phyloP scores from a whole-genome alignment of 208 protist genomes.

The Trypanosoma caninum region DNA sequence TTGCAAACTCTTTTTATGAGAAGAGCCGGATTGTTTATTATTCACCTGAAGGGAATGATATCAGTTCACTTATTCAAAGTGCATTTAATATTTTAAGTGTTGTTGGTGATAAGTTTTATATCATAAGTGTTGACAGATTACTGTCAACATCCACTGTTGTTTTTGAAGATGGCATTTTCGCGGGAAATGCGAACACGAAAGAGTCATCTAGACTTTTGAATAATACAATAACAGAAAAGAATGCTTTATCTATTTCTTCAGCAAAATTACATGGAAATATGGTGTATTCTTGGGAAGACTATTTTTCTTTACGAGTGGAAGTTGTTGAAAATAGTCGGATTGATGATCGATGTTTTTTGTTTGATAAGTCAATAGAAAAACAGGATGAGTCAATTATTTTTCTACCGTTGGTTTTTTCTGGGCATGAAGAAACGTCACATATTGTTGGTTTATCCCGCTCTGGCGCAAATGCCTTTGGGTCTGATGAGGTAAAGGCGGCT shows the following conservation, averaged over 20 bases:
- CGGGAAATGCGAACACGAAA: slow-evolving; percentile 16
- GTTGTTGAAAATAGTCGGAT: slow-evolving; percentile 20
- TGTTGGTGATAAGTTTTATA: slow-evolving; percentile 38
- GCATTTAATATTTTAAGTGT: slow-evolving; percentile 30
- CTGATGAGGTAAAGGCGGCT: slow-evolving; percentile 20
- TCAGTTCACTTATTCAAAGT: slow-evolving; percentile 29
- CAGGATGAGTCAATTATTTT: slow-evolving; percentile 34
- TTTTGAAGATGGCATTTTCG: slow-evolving; percentile 44
- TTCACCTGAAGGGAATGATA: slow-evolving; percentile 27
- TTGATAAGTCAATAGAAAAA: slow-evolving; percentile 22
- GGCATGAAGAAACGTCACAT: slow-evolving; percentile 22
- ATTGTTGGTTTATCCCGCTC: slow-evolving; percentile 30
- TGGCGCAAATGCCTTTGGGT: slow-evolving; percentile 12
- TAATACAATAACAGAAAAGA: slow-evolving; percentile 19
- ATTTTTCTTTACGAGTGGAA: slow-evolving; percentile 24
- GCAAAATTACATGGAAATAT: slow-evolving; percentile 22
- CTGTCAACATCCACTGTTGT: slow-evolving; percentile 28
- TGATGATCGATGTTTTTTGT: slow-evolving; percentile 26
- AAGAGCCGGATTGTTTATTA: slow-evolving; percentile 9
- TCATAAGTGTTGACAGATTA: slow-evolving; percentile 38
- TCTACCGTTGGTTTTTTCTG: slow-evolving; percentile 29
- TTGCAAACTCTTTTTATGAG: neutral
- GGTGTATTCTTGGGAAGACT: slow-evolving; percentile 16
- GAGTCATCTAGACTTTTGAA: slow-evolving; percentile 22
- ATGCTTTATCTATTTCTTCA: slow-evolving; percentile 29